Percentiles rank a stretch among this genome's conserved stretches.
Conservation (phyloP, 495 filamentous ascomycete genomes). For the Schizothecium vesticola region DNA sequence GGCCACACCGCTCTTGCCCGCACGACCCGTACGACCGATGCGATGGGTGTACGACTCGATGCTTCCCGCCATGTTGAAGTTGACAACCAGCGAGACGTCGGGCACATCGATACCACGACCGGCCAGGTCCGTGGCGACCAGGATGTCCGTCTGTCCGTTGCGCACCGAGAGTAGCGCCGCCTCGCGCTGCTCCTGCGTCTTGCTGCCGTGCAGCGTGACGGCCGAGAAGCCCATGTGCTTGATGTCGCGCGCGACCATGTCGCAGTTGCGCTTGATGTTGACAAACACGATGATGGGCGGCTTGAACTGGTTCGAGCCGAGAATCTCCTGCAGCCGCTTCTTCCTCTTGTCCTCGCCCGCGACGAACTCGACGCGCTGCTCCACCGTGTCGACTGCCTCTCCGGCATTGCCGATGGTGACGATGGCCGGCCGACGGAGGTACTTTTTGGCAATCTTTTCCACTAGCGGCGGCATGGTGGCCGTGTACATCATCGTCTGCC, state of each 20-base stretch:
- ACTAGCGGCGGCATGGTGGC: conserved; percentile 94
- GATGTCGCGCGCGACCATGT: conserved; percentile 91
- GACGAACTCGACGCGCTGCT: conserved; percentile 93
- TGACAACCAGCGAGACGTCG: conserved; percentile 89
- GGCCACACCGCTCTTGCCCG: conserved; percentile 93
- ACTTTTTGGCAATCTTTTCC: conserved; percentile 93
- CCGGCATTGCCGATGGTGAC: conserved; percentile 93
- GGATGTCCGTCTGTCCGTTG: conserved; percentile 69
- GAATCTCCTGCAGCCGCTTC: conserved; percentile 89
- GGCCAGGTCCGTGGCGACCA: conserved; percentile 96
- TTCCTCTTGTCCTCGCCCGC: conserved; percentile 93
- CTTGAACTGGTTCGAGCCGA: conserved; percentile 76
- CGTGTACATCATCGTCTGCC: conserved; percentile 99
- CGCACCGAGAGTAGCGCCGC: conserved; percentile 85
- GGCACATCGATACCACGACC: conserved; percentile 97
- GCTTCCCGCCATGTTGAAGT: conserved; percentile 96
- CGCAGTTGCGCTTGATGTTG: conserved; percentile 99
- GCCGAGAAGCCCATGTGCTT: conserved; percentile 88
- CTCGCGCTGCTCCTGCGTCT: conserved; percentile 97
- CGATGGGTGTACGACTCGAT: conserved; percentile 98
- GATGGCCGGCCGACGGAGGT: conserved; percentile 87
- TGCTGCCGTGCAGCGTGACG: conserved; percentile 89
- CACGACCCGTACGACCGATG: conserved; percentile 95
- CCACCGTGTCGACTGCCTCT: conserved; percentile 97
- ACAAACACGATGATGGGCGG: conserved; percentile 98